Base-by-base conservation (phyloP, 2,329 filamentous ascomycete genomes). In the Drechmeria coniospora region DNA sequence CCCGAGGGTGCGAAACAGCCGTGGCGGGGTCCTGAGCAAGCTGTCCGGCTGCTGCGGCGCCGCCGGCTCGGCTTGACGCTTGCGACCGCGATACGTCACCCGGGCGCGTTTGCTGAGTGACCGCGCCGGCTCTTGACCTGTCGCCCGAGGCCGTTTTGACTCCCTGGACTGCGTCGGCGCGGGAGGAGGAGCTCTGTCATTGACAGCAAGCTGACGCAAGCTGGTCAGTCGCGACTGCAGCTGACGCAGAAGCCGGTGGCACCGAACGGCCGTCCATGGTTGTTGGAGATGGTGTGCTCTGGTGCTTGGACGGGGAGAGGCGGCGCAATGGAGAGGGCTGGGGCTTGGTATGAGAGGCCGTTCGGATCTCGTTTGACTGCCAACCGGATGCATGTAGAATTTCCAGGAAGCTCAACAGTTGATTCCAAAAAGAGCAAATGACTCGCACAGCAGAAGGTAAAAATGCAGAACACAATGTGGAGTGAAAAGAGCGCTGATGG, bases 211-310 rank as follows among this genome's bases (percentile, higher is more conserved):
- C 23, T 50, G 54, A 20, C 53, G 51, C 5, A 65, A 40, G 2
- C 48, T 41, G n/a, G 45, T 38, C 15, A 65, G 37, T 8, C 60
- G 54, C 6, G 56, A 50, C 17, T 62, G 50, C 1, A 66, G 41
- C 19, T 62, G 61, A 3, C 61, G 57, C 12, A 66, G 49, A 5
- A 64, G 40, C 3, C 59, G 51, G 26, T 59, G 54, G 24, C 61
- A 66, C 30, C 59, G 47, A 27, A 57, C 51, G 5, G 61, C 56
- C 4, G 59, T 65, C 62, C 62, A 66, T 9, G 46, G 47, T 24
- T n/a, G n/a, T n/a, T 52, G 50, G 9, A 32, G n/a, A 18, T 40
- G 33, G 23, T 38, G 13, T 20, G 11, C n/a, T n/a, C n/a, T 22
- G 11, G 33, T 17, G 4, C 19, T 20, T 10, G 15, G 13, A 8